Base-by-base conservation (phyloP, 2,329 filamentous ascomycete species). In the Thelonectria rubi region DNA sequence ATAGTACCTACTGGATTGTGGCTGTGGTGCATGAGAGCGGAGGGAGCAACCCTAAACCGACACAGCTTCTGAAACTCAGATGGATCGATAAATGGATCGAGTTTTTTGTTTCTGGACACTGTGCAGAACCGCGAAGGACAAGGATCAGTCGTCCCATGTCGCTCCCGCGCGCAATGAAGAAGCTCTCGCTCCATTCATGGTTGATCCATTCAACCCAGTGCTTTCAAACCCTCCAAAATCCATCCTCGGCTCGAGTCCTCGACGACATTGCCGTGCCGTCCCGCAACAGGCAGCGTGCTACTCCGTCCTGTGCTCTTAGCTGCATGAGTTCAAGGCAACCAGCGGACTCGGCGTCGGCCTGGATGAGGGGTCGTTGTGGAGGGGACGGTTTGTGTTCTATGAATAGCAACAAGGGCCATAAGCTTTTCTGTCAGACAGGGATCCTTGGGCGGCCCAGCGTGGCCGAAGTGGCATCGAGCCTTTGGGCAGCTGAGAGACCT, bases 391-490 rank as follows among this genome's bases (percentile, higher is more conserved):
- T 52, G 52, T 10, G 39, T 52, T 20, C 58, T 61, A 61, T 57
- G 48, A 56, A 57, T 61, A 61, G 58, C 48, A 61, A 37, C 34
- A 37, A 48, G 12, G 18, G 45, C 34, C 52, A 56, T 52, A 56
- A 61, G 58, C 53, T 61, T 61, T 61, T 15, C 48, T 61, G 42
- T 61, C 58, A 61, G 34, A 52, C 58, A 61, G 53, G 58, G 58
- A 47, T 57, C 21, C 21, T 24, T 24, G 21, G 21, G 21, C 21
- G 32, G 12, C 24, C 48, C 42, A 37, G 40, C 48, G 10, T 30
- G 26, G 26, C 34, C 34, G 34, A 37, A 10, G 3, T 53, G 48
- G 48, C 42, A 26, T 56, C 32, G 34, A 48, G 32, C 26, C 52
- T 52, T n/a, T n/a, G n/a, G n/a, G n/a, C n/a, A n/a, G n/a, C n/a